Percentiles rank a stretch among this genome's conserved stretches.
These are phyloP conservation scores for Erysimum cheiranthoides DNA, from an alignment of 345 rosid species.

Conservation along the genomic window DNA sequence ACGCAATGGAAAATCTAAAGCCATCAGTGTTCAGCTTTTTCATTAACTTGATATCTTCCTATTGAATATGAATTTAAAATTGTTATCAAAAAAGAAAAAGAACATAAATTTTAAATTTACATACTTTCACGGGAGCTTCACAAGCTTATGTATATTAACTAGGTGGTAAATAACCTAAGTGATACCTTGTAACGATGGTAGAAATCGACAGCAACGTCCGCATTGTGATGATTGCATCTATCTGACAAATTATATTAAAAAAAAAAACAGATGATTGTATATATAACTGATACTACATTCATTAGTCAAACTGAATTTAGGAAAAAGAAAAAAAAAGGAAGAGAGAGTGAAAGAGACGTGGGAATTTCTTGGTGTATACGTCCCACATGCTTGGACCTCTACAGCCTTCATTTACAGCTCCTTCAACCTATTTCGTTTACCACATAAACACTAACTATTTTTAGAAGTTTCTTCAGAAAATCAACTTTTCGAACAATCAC, in stretches of 20 bases:
- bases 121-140: background rate
- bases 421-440: constrained; percentile 42
- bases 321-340: background rate
- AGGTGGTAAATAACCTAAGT: background rate
- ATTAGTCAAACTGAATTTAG: background rate
- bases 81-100: background rate
- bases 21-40: constrained; percentile 61
- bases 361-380: constrained; percentile 42
- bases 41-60: constrained; percentile 64
- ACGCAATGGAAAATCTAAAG: constrained; percentile 60
- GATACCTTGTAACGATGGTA: constrained; percentile 61
- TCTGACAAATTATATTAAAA: constrained; percentile 25
- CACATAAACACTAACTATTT: constrained; percentile 10
- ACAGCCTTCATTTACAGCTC: constrained; percentile 45
- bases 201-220: constrained; percentile 55
- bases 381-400: constrained; percentile 54
- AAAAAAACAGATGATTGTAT: background rate
- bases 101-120: no score
- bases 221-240: constrained; percentile 50
- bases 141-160: background rate
- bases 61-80: background rate
- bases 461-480: background rate
- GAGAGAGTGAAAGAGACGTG: constrained; percentile 32
- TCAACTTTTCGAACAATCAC: background rate
- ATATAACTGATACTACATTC: background rate